Conservation (phyloP, 2,329 filamentous ascomycete species). For the Penicillium brasilianum region DNA sequence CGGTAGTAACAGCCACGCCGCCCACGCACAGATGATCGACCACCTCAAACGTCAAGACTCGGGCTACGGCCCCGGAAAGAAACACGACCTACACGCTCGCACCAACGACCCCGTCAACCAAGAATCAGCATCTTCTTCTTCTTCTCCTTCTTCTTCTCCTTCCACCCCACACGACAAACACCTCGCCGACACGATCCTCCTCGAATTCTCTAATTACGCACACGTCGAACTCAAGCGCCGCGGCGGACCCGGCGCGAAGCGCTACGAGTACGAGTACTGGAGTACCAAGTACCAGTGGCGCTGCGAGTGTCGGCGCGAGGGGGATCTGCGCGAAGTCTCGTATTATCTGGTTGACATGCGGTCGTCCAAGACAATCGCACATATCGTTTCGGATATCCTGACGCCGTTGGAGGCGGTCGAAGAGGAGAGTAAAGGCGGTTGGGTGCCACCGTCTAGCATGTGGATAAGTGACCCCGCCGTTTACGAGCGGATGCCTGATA, state of each 20-base stretch:
- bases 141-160: not conserved
- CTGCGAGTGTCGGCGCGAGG: slow-evolving; percentile 71
- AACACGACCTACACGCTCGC: not conserved
- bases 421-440: slow-evolving; percentile 79
- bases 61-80: slow-evolving; percentile 42
- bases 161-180: not conserved
- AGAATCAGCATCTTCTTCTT: not conserved
- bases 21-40: slow-evolving; percentile 36
- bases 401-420: slow-evolving; percentile 71
- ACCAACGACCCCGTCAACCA: not conserved
- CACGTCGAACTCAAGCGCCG: slow-evolving; percentile 80
- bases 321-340: slow-evolving; percentile 66
- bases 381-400: slow-evolving; percentile 81
- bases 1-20: slow-evolving; percentile 39
- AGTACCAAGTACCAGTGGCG: slow-evolving; percentile 84
- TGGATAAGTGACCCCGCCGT: slow-evolving; percentile 80
- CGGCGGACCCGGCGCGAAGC: slow-evolving; percentile 67
- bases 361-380: slow-evolving; percentile 70
- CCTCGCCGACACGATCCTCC: slow-evolving; percentile 78
- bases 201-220: slow-evolving; percentile 98
- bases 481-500: slow-evolving; percentile 72
- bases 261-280: slow-evolving; percentile 96
- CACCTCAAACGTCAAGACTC: slow-evolving; percentile 62
- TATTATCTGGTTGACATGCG: slow-evolving; percentile 79
- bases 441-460: slow-evolving; percentile 89